Conservation (phyloP, 176 grass and related monocot species). For the Triticum dicoccoides region DNA sequence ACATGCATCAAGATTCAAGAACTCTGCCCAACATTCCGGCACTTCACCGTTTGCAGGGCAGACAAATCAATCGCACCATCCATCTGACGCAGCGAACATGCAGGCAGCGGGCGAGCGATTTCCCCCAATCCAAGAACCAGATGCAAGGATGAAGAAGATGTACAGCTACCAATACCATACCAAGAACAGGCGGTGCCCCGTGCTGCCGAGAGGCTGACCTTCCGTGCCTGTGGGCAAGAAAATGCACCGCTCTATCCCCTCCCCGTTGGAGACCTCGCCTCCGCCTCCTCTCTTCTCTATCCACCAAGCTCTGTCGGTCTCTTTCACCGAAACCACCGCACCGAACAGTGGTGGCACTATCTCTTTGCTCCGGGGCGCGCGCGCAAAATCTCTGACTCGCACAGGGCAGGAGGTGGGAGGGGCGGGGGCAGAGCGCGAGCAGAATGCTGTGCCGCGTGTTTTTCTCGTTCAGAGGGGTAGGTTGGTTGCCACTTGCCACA, state of each 20-base stretch:
- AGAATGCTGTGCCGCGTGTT: neutral
- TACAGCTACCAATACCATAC: too few species aligned
- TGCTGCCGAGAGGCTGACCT: neutral
- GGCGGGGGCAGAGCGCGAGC: neutral
- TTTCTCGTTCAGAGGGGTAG: neutral
- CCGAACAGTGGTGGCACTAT: constrained; percentile 21
- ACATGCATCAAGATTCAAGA: neutral
- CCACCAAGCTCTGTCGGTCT: neutral
- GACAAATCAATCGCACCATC: neutral
- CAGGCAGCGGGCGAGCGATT: neutral
- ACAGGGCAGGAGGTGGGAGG: neutral
- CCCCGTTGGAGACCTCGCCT: constrained; percentile 20
- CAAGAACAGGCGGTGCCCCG: neutral
- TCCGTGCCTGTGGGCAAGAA: neutral
- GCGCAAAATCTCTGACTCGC: neutral
- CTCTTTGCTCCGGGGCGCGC: constrained; percentile 41
- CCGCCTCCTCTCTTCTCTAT: neutral
- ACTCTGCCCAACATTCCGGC: neutral
- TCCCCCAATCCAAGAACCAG: neutral
- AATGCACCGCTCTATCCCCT: neutral
- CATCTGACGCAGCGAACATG: neutral
- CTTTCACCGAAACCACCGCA: constrained; percentile 5
- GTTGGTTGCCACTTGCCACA: neutral
- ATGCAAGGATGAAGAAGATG: neutral
- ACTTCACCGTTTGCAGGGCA: neutral